Evolutionary conservation across 106 monocot genomes (phyloP).

Genomic region (Apostasia ramifera): DNA sequence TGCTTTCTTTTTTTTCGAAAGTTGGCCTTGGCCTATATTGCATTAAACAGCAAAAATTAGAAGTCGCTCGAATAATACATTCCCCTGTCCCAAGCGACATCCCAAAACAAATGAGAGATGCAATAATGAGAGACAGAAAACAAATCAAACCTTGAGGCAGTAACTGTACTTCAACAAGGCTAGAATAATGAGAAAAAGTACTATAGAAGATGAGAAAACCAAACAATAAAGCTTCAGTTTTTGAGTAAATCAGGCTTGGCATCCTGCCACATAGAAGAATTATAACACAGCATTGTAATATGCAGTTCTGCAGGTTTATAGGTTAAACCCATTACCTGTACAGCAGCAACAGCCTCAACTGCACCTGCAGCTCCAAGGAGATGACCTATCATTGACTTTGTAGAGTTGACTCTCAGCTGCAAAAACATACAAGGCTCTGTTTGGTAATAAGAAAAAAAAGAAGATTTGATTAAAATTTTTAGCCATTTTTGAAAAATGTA

Average conservation of each 20-base stretch:
- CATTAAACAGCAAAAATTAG: too few species aligned
- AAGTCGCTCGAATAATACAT: too few species aligned
- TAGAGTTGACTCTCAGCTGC: constrained; percentile 59
- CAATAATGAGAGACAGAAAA: too few species aligned
- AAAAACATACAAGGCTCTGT: too few species aligned
- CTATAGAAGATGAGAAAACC: neutral
- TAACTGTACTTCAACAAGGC: too few species aligned
- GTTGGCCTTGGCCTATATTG: too few species aligned
- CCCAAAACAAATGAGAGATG: neutral
- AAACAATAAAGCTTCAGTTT: neutral
- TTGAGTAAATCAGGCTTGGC: too few species aligned
- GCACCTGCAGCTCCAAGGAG: constrained; percentile 92
- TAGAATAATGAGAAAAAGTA: neutral
- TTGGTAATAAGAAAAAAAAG: too few species aligned
- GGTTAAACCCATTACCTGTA: constrained; percentile 41
- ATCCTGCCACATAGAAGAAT: neutral
- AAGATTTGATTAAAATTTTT: too few species aligned
- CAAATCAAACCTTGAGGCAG: too few species aligned
- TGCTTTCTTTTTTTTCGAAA: too few species aligned
- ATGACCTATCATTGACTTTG: constrained; percentile 98
- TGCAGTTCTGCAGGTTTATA: neutral
- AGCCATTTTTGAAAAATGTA: too few species aligned
- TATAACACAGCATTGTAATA: neutral
- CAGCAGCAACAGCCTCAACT: constrained; percentile 86
- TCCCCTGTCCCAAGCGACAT: neutral